Evolutionary conservation across 306 rosid species (phyloP), one percentile per base, ranked within the genome.

Genomic region (Quercus dentata): DNA sequence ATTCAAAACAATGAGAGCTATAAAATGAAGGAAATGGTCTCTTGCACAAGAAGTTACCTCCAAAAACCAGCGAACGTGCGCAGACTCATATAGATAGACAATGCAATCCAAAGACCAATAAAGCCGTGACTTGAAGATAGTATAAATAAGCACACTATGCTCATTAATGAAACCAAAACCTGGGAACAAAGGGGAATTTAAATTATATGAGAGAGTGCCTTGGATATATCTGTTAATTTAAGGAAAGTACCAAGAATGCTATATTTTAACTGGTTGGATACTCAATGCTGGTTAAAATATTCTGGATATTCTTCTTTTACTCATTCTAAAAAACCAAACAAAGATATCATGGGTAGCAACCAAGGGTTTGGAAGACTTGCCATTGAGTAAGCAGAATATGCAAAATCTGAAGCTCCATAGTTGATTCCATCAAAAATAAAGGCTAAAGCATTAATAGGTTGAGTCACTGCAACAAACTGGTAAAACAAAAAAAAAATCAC

Each of bases 361-460:
- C 5, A 65, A 65, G 51, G 46, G 72, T 33, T n/a, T 68, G 49
- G 72, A 56, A 52, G 73, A 87, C 92, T 74, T 79, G 83, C 98
- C 99, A 95, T 90, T 54, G 99, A 95, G 83, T 80, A 91, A 63
- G 99, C 99, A 71, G 99, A 91, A 83, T 95, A 95, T 13, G 97
- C 94, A 79, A 95, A 95, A 89, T 95, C 99, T 75, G 99, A 93
- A 30, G 98, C 99, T 63, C 99, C 99, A 77, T 90, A 95, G 88
- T 95, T 95, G 91, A 95, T 87, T 31, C 99, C 99, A 78, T 95
- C 99, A 74, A 93, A 95, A 69, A 95, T 96, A 86, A 95, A 95
- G 31, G 99, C 99, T 84, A 95, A 80, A 58, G 91, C 87, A 73
- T 95, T 95, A 79, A 95, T 76, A 75, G 99, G 99, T 76, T 95